Evolutionary conservation across 2,329 filamentous ascomycete genomes (phyloP).

Genomic region (Aspergillus intermedius): DNA sequence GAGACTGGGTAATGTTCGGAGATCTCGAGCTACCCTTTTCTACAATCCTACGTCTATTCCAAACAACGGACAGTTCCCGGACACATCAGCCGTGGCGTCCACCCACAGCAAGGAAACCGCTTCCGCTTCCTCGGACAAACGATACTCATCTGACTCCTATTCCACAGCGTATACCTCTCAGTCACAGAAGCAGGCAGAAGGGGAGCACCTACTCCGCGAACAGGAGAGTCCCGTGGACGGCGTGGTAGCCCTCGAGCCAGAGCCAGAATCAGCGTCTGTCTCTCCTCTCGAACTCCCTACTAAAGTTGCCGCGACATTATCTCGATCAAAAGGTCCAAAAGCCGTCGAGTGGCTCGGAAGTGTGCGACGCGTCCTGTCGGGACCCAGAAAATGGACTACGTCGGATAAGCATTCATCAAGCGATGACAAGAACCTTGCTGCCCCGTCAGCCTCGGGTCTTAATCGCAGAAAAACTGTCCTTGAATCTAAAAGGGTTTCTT

Average conservation of each 20-base stretch:
- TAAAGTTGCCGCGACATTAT: constrained; percentile 14
- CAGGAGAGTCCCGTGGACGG: constrained; percentile 4
- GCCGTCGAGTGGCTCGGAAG: constrained; percentile 64
- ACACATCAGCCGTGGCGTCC: constrained; percentile 17
- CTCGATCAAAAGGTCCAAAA: constrained; percentile 33
- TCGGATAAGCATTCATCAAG: constrained; percentile 7
- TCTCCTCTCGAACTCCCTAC: constrained; percentile 20
- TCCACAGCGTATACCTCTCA: constrained; percentile 46
- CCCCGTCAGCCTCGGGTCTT: constrained; percentile 22
- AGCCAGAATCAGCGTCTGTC: not conserved
- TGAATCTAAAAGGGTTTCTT: constrained; percentile 5
- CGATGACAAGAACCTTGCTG: constrained; percentile 3
- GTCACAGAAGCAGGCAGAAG: constrained; percentile 45
- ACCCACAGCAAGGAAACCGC: constrained; percentile 16
- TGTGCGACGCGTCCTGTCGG: constrained; percentile 56
- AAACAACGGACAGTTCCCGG: constrained; percentile 20
- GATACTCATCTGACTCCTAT: constrained; percentile 45
- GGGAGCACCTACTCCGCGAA: constrained; percentile 46
- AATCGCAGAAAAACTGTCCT: constrained; percentile 20
- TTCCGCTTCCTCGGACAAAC: constrained; percentile 26
- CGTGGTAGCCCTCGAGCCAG: too few species aligned
- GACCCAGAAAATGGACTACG: constrained; percentile 26
- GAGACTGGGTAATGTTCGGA: constrained; percentile 10
- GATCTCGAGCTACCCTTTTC: constrained; percentile 13
- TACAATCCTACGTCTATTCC: constrained; percentile 17